Evolutionary conservation across 1,139 yeast genomes (phyloP), one percentile per base, ranked within the genome.

Genomic region (Suhomyces coccinellae): DNA sequence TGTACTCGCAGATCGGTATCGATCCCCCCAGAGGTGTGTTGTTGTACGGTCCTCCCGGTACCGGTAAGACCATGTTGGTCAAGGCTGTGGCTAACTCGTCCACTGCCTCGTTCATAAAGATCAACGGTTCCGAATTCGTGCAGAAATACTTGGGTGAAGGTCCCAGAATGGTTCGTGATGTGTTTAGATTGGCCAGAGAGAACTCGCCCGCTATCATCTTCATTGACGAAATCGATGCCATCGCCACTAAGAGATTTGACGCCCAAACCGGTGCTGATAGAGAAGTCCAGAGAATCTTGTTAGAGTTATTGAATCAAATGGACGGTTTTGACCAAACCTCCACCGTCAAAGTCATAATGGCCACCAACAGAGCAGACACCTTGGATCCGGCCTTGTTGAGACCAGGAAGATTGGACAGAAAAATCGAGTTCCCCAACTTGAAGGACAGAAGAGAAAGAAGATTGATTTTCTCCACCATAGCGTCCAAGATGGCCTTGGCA

Each of bases 241-340:
- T 95, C 67, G 99, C 99, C 41, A 93, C 99, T 32, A 95, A 93
- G 70, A 89, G 99, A 73, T 95, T 93, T 61, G 99, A 95, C 70
- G 99, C 99, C 26, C 98, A 91, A 73, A 93, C 99, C 6, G 99
- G 99, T 64, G 98, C 99, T 33, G 99, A 95, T 71, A 83, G 99
- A 68, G 99, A 95, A 73, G 99, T 95, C 45, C 99, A 95, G 73
- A 89, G 99, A 76, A 95, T 93, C 57, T 76, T 95, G 67, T 84
- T 95, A 63, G 99, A 95, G 70, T 77, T 95, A 63, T 80, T 95
- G 62, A 95, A 95, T 61, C 99, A 95, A 72, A 93, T 95, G 98
- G 99, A 95, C 69, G 99, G 99, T 44, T 95, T 95, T 59, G 99
- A 95, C 65, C 99, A 95, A 72, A 75, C 87, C 3, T 84, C 97